Evolutionary conservation across 495 filamentous ascomycete species (phyloP), one percentile per base, ranked within the genome.

Genomic region (Hypomontagnella monticulosa): DNA sequence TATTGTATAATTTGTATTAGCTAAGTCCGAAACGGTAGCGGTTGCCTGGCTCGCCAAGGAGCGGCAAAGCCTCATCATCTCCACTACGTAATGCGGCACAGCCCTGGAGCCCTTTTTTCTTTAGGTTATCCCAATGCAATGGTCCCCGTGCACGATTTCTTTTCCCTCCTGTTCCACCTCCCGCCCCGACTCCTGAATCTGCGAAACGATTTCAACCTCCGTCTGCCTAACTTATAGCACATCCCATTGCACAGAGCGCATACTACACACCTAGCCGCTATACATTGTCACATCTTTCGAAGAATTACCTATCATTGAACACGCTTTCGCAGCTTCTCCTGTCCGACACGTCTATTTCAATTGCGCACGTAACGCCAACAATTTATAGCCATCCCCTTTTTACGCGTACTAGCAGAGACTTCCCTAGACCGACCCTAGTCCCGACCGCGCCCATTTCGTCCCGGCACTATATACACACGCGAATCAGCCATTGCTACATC

Each of bases 21-120:
- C 52, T 52, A 63, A n/a, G 30, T 18, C 38, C 33, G 12, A 52
- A 63, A 51, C 27, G 33, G 50, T 53, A 62, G 49, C 36, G 51
- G 9, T 42, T 57, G 4, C 33, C 49, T 64, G 15, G 34, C n/a
- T 47, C 47, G 54, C 54, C 34, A 65, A 57, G 61, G 34, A 52
- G 6, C 57, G 48, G 57, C 57, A 52, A 61, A 61, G 57, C 57
- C 57, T 61, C 57, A 52, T 61, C 57, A 52, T 61, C 19, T 5
- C 57, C 57, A 42, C 61, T 58, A 48, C 40, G 38, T 58, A 65
- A 57, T 57, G 54, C 47, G 41, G 46, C 61, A 33, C 53, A 52
- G 54, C 41, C 19, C 23, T 57, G n/a, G n/a, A n/a, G n/a, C n/a
- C 44, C 57, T 62, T 54, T 32, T 44, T 46, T 48, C 36, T 48